Conservation (phyloP, 2,329 filamentous ascomycete genomes). For the Venturiaceae sp. region DNA sequence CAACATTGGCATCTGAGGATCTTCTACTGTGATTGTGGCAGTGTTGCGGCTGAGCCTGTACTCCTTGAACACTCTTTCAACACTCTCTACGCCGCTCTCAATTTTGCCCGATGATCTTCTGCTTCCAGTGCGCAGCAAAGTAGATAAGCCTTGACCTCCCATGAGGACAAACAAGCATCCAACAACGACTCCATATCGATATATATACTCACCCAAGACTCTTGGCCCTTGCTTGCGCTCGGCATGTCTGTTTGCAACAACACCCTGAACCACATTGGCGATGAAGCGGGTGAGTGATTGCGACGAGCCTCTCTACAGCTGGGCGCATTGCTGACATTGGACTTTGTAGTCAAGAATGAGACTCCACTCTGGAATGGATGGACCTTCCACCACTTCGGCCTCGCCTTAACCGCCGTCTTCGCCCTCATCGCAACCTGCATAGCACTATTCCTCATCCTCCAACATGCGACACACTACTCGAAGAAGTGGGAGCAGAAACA, state of each 20-base stretch:
- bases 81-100: too few relatives aligned
- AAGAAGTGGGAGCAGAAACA: slow-evolving; percentile 51
- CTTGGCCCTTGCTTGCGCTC: background rate
- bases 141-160: too few relatives aligned
- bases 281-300: slow-evolving; percentile 4
- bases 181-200: background rate
- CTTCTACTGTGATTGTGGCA: background rate
- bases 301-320: background rate
- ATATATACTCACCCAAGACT: background rate
- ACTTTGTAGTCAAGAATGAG: slow-evolving; percentile 22
- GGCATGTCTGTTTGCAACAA: slow-evolving; percentile 4
- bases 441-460: slow-evolving; percentile 44
- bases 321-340: background rate
- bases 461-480: slow-evolving; percentile 51
- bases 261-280: slow-evolving; percentile 1
- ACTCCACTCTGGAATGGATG: slow-evolving; percentile 40
- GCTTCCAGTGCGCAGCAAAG: too few relatives aligned
- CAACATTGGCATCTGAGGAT: background rate
- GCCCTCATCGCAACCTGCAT: slow-evolving; percentile 40
- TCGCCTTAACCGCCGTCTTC: slow-evolving; percentile 44
- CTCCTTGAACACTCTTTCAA: too few relatives aligned
- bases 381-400: slow-evolving; percentile 46
- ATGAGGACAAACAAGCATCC: too few relatives aligned
- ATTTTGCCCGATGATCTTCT: too few relatives aligned
- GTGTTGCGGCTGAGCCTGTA: background rate